A percentile compares a stretch with the other conserved stretches of the same genome.
Conservation (phyloP, 2,329 filamentous ascomycete genomes). For the Penicillium polonicum region DNA sequence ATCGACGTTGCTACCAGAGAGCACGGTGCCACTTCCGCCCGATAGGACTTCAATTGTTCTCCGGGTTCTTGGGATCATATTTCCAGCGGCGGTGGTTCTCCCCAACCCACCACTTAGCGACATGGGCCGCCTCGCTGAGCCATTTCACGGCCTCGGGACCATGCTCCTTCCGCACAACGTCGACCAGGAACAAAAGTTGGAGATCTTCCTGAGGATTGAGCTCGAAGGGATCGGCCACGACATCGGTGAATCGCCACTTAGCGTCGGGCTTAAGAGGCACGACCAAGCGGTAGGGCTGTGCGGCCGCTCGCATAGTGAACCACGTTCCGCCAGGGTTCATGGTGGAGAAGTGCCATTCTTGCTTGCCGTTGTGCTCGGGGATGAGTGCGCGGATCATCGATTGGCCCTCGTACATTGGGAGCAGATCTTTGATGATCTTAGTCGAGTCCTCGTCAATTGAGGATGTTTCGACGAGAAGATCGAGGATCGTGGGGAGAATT, state of each 20-base stretch:
- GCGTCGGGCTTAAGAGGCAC: conserved; percentile 77
- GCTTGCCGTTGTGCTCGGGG: conserved; percentile 34
- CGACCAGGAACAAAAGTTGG: conserved; percentile 28
- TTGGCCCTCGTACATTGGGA: conserved; percentile 50
- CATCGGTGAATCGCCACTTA: conserved; percentile 38
- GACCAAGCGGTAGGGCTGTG: conserved; percentile 67
- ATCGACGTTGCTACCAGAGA: neutral
- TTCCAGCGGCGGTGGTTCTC: conserved; percentile 31
- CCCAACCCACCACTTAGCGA: conserved; percentile 42
- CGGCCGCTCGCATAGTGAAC: conserved; percentile 69
- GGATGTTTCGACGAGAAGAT: conserved; percentile 44
- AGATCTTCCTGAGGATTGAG: conserved; percentile 33
- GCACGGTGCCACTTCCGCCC: too few relatives aligned
- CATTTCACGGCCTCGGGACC: conserved; percentile 37
- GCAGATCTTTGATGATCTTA: conserved; percentile 39
- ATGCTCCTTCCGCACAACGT: conserved; percentile 27
- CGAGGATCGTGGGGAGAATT: conserved; percentile 50
- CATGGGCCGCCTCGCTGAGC: conserved; percentile 36
- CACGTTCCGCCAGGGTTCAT: conserved; percentile 44
- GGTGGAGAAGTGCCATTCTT: conserved; percentile 36
- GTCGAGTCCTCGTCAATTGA: conserved; percentile 40
- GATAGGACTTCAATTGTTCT: neutral
- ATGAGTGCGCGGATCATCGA: conserved; percentile 46
- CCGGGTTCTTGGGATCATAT: conserved; percentile 11
- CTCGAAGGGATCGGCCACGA: conserved; percentile 38